Evolutionary conservation across 257 asterid species (phyloP).

Genomic region (Gentiana dahurica): DNA sequence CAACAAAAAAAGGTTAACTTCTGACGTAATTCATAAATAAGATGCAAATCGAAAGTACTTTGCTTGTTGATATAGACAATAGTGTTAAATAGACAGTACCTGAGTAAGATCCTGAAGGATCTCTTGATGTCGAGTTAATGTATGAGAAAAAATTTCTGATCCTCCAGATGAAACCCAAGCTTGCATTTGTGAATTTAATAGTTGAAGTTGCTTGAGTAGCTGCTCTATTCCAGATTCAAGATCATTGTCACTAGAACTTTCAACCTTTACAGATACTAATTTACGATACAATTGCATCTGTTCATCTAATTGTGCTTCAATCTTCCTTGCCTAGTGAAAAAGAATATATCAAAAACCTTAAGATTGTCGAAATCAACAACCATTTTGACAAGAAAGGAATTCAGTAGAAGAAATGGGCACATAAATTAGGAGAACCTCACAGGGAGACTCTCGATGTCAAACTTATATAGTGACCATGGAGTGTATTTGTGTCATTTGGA

Average conservation of each 20-base stretch:
- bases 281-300: slow-evolving; percentile 90
- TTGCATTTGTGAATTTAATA: slow-evolving; percentile 85
- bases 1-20: slow-evolving; percentile 7
- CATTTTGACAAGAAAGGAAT: no score
- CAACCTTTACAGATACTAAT: slow-evolving; percentile 57
- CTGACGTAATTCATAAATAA: background rate
- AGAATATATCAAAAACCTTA: no score
- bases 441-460: no score
- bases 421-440: no score
- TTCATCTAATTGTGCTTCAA: slow-evolving; percentile 92
- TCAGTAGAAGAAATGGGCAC: no score
- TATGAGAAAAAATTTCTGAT: slow-evolving; percentile 87
- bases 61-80: background rate
- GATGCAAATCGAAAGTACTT: background rate
- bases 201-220: slow-evolving; percentile 82
- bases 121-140: slow-evolving; percentile 94
- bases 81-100: slow-evolving; percentile 22
- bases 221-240: slow-evolving; percentile 73
- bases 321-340: slow-evolving; percentile 64
- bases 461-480: no score
- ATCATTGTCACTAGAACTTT: slow-evolving; percentile 44
- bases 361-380: no score
- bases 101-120: slow-evolving; percentile 93
- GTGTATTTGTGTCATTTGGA: no score
- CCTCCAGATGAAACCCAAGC: slow-evolving; percentile 98